Evolutionary conservation across 306 rosid species (phyloP), one percentile per base, ranked within the genome.

Genomic region (Albizia julibrissin): DNA sequence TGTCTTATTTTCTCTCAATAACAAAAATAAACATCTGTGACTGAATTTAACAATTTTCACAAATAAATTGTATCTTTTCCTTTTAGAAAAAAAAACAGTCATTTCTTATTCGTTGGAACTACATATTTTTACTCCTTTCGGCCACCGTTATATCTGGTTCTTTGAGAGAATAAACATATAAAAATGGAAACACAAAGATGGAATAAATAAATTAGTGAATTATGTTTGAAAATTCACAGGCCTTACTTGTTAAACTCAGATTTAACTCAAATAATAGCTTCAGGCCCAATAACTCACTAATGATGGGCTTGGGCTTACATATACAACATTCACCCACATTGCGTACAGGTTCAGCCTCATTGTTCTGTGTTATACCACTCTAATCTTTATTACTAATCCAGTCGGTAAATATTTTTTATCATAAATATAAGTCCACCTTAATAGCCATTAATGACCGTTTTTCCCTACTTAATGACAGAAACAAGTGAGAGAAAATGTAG

Each of bases 271-370:
- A 22, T 1, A 58, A 10, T 11, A 8, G 33, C 8, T 1, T 4
- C 34, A 11, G 18, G 34, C 34, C 67, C 34, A 26, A 61, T 59
- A 24, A 22, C 31, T 26, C 16, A 59, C 14, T 58, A n/a, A n/a
- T n/a, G 15, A 24, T 59, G 31, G 33, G 33, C 66, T 6, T 59
- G 66, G 66, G 16, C 33, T 24, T 22, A 12, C 39, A 27, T 13
- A 76, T 27, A 65, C 83, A 76, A 72, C 27, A 70, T 77, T 80
- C 71, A 43, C 67, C 40, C 67, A 46, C 75, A 67, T 24, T 71
- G 72, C 54, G 80, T 47, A 29, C 15, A 16, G 79, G 79, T 77
- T 76, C 59, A 58, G 52, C 75, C 56, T 50, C 39, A 34, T 18
- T 50, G 58, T 18, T 72, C 56, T 70, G 59, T 16, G 39, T 59